Evolutionary conservation across 2,329 filamentous ascomycete genomes (phyloP).

Genomic region (Thyridium curvatum): DNA sequence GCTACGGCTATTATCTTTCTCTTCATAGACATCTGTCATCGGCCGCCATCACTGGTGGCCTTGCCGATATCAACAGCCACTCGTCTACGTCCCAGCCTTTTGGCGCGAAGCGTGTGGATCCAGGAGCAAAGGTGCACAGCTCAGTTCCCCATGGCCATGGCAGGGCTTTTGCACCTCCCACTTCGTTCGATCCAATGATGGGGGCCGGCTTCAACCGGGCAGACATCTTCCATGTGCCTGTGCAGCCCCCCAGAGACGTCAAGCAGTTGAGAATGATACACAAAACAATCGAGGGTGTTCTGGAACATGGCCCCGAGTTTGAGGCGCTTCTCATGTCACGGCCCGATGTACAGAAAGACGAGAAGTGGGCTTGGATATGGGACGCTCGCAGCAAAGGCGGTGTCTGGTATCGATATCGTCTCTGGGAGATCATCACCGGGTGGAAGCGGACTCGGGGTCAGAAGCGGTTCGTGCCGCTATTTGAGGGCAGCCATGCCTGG

Average conservation of each 20-base stretch:
- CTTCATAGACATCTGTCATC: slow-evolving; percentile 81
- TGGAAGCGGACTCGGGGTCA: slow-evolving; percentile 38
- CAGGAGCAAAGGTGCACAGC: slow-evolving; percentile 13
- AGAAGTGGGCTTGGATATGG: slow-evolving; percentile 94
- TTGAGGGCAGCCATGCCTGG: slow-evolving; percentile 76
- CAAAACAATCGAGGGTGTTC: slow-evolving; percentile 73
- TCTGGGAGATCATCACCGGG: slow-evolving; percentile 81
- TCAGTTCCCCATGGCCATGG: slow-evolving; percentile 36
- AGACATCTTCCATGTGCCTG: slow-evolving; percentile 58
- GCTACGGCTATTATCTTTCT: slow-evolving; percentile 75
- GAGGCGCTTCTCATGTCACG: slow-evolving; percentile 89
- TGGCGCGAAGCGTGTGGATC: slow-evolving; percentile 61
- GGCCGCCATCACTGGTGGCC: slow-evolving; percentile 46
- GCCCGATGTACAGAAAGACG: slow-evolving; percentile 74
- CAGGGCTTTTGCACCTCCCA: slow-evolving; percentile 69
- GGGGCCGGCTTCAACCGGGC: slow-evolving; percentile 35
- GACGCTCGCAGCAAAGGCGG: slow-evolving; percentile 73
- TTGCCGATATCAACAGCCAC: slow-evolving; percentile 30
- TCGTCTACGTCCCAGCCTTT: slow-evolving; percentile 58
- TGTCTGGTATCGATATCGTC: slow-evolving; percentile 86
- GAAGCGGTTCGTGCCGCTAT: slow-evolving; percentile 57
- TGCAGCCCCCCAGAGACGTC: slow-evolving; percentile 71
- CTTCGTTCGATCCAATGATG: slow-evolving; percentile 50
- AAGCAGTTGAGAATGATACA: slow-evolving; percentile 79
- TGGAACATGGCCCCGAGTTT: slow-evolving; percentile 78